Evolutionary conservation across 305 asterid genomes (phyloP).

Genomic region (Solanum hybrid): DNA sequence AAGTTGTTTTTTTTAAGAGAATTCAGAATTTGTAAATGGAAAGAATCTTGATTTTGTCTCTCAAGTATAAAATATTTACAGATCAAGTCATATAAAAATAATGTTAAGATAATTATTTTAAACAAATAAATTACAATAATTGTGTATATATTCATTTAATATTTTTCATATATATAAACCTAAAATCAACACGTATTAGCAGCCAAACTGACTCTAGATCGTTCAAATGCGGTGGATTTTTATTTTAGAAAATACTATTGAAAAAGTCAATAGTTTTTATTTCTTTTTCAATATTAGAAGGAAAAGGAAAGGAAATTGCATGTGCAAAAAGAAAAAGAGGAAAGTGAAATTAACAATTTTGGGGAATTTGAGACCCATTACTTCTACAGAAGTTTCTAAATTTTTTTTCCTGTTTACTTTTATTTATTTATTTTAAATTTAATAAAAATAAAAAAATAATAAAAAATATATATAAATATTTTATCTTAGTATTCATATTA

Average conservation of each 20-base stretch:
- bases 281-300: neutral
- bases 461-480: neutral
- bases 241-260: neutral
- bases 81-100: neutral
- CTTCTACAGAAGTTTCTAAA: neutral
- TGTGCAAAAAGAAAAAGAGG: neutral
- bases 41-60: neutral
- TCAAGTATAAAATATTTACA: neutral
- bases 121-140: neutral
- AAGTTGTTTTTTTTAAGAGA: rapidly evolving
- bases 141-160: neutral
- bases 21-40: neutral
- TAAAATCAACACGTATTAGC: neutral
- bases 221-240: neutral
- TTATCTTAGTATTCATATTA: neutral
- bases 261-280: neutral
- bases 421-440: neutral
- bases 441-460: no score
- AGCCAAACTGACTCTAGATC: neutral
- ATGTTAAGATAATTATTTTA: neutral
- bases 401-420: neutral
- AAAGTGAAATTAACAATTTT: neutral
- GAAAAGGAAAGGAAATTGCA: constrained; percentile 1
- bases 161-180: neutral
- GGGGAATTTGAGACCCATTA: neutral